Base-by-base conservation (phyloP, 306 rosid species). In the Quercus mongolica region DNA sequence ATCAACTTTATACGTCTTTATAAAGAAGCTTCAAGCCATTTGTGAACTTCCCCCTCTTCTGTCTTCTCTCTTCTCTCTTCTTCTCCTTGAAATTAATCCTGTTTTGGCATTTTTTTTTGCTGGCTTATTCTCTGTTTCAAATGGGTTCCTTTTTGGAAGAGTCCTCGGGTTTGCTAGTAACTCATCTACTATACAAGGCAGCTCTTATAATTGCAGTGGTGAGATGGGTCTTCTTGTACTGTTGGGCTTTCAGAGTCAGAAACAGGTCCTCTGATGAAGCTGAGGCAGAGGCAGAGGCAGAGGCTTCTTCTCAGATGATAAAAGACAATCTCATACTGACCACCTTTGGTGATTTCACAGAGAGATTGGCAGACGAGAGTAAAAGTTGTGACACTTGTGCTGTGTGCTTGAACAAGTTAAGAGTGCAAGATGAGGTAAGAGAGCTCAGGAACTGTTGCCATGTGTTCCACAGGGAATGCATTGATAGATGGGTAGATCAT, bases 381-480 rank as follows among this genome's bases (percentile, higher is more conserved):
- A 46, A 58, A 25, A 56, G 58, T 2, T 69, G 83, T 57, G 91
- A 90, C 76, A 85, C 94, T 0, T 92, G 97, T 83, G 92, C 94
- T 0, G 96, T 92, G 26, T 92, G 97, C 82, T 33, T 92, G 88
- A 86, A 78, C 82, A 86, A 80, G 51, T 15, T 92, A 18, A 83
- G 55, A 51, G 49, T 23, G 80, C 71, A 73, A 58, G 96, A 93
- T 51, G 90, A 91, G 69, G 94, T 93, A 4, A 80, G 96, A 63
- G 97, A 91, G 52, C 79, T 93, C 7, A 59, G 90, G 84, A 91
- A 93, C 75, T 93, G 97, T 72, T 82, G 87, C 84, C 96, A 91
- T 54, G 90, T 91, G 3, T 93, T 91, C 80, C 97, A 93, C 75
- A 84, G 79, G 10, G 97, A 93, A 46, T 93, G 97, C 87, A 89